phyloP scores from a whole-genome alignment of 176 grass and related monocot species.

The Oryza meridionalis region DNA sequence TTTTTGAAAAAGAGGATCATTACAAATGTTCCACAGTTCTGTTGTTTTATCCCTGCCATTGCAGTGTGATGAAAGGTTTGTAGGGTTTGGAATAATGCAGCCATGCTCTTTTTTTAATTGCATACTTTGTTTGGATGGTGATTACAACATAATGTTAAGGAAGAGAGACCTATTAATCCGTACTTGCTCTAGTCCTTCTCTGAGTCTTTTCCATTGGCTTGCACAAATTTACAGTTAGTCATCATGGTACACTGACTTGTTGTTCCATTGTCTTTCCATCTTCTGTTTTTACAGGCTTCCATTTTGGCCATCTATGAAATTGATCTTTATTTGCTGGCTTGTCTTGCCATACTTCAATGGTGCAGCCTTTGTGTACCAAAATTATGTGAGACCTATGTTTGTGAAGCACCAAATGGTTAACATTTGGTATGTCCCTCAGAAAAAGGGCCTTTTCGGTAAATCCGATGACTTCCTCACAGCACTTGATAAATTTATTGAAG shows the following conservation, averaged over 20 bases:
- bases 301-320: slow-evolving; percentile 67
- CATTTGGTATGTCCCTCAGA: slow-evolving; percentile 64
- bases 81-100: background rate
- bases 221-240: slow-evolving; percentile 1
- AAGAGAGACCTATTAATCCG: background rate
- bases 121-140: background rate
- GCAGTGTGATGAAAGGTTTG: background rate
- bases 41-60: background rate
- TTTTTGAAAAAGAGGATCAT: background rate
- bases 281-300: slow-evolving; percentile 59
- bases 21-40: background rate
- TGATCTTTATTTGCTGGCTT: slow-evolving; percentile 78
- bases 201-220: background rate
- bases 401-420: slow-evolving; percentile 61
- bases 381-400: slow-evolving; percentile 62
- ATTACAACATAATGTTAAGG: slow-evolving; percentile 23
- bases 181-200: background rate
- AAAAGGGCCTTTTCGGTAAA: slow-evolving; percentile 52
- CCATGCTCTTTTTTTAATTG: background rate
- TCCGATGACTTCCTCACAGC: slow-evolving; percentile 61
- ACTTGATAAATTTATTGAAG: slow-evolving; percentile 68
- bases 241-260: background rate
- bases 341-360: slow-evolving; percentile 85
- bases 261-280: slow-evolving; percentile 10
- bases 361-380: slow-evolving; percentile 72